These are phyloP conservation scores for Massarina eburnea DNA, from an alignment of 2,329 filamentous ascomycete genomes.

Conservation along the genomic window DNA sequence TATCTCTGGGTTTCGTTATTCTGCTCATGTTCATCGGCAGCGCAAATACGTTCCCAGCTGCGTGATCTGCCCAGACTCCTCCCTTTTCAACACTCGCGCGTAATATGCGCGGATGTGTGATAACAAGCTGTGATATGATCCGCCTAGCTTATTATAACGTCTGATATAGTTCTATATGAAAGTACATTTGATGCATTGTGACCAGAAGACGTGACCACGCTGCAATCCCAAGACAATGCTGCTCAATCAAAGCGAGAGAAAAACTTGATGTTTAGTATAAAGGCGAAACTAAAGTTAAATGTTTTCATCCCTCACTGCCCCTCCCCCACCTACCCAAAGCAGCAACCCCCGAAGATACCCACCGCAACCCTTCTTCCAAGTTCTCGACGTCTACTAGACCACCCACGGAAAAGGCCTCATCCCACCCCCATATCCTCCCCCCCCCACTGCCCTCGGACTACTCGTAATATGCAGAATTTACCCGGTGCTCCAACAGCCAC, in stretches of 20 bases:
- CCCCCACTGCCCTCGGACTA: background rate
- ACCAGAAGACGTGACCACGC: constrained; percentile 1
- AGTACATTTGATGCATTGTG: constrained; percentile 3
- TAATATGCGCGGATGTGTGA: constrained; percentile 17
- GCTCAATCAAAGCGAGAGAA: constrained; percentile 6
- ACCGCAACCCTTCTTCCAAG: constrained; percentile 2
- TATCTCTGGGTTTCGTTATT: background rate
- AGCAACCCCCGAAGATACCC: background rate
- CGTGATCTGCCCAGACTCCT: too few relatives aligned
- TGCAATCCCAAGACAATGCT: constrained; percentile 1
- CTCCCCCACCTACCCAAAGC: constrained; percentile 5
- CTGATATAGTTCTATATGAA: constrained; percentile 4
- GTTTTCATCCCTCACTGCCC: background rate
- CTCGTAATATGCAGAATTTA: constrained; percentile 13
- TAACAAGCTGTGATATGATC: constrained; percentile 7
- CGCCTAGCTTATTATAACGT: constrained; percentile 4
- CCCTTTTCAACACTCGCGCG: constrained; percentile 2
- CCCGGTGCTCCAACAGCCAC: constrained; percentile 18
- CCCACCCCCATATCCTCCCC: background rate
- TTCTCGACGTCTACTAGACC: background rate
- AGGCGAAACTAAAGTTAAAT: background rate
- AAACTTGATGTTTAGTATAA: background rate
- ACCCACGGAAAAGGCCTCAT: background rate
- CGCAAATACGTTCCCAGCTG: background rate
- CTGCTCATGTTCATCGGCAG: background rate